Conservation (phyloP, 306 rosid genomes). For the Cucumis hystrix region DNA sequence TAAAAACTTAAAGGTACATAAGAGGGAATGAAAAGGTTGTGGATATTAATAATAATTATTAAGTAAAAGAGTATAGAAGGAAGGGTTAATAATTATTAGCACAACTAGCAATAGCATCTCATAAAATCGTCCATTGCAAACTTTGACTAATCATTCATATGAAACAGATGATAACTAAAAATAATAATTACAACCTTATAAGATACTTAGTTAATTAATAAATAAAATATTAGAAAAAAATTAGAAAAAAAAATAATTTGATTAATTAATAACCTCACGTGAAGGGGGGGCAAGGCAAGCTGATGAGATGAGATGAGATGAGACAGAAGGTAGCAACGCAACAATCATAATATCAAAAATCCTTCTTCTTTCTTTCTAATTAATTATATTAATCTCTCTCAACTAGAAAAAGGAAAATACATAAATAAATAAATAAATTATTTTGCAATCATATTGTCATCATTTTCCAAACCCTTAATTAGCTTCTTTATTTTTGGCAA, state of each 20-base stretch:
- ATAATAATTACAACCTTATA: neutral
- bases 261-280: slow-evolving; percentile 4
- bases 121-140: neutral
- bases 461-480: neutral
- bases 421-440: neutral
- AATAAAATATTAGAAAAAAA: neutral
- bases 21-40: neutral
- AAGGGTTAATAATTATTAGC: neutral
- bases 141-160: slow-evolving; percentile 1
- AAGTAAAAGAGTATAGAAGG: neutral
- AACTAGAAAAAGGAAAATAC: neutral
- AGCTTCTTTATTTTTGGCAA: neutral
- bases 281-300: neutral
- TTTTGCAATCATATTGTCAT: neutral
- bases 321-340: neutral
- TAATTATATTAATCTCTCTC: neutral
- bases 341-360: neutral
- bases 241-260: neutral
- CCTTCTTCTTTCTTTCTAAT: neutral
- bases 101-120: neutral
- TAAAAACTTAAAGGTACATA: neutral
- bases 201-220: neutral
- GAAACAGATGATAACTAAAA: neutral
- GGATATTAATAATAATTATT: neutral
- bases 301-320: neutral